Conservation (phyloP, 129 eudicot genomes). For the Gnaphalium uliginosum region DNA sequence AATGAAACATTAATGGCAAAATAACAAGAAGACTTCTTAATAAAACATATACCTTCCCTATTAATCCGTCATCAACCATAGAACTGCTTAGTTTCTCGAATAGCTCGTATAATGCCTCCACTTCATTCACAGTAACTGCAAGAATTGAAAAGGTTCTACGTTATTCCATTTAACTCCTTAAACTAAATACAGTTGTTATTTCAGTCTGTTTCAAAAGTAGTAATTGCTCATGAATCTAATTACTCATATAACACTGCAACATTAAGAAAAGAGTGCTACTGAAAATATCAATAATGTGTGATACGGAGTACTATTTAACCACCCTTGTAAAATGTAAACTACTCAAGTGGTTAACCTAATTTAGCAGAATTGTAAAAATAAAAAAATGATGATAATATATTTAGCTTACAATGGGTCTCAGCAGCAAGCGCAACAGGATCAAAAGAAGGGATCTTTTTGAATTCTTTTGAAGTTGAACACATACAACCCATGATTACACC, state of each 20-base stretch:
- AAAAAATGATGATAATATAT: constrained; percentile 2
- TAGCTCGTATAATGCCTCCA: constrained; percentile 48
- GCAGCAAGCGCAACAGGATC: constrained; percentile 37
- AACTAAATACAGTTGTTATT: neutral
- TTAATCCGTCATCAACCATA: constrained; percentile 50
- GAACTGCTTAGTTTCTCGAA: constrained; percentile 58
- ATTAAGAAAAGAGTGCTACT: constrained; percentile 3
- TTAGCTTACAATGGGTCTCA: constrained; percentile 39
- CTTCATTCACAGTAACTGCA: constrained; percentile 56
- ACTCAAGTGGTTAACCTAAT: constrained; percentile 2
- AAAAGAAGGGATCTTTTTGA: constrained; percentile 19
- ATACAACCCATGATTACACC: constrained; percentile 37
- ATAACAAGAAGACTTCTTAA: neutral
- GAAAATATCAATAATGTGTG: neutral
- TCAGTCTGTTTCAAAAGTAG: neutral
- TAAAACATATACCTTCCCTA: constrained; percentile 34
- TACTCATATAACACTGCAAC: neutral
- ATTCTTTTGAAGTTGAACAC: constrained; percentile 30
- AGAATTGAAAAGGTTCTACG: neutral
- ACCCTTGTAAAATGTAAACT: constrained; percentile 12
- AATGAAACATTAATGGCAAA: neutral
- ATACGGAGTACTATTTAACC: constrained; percentile 13
- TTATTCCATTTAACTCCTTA: neutral
- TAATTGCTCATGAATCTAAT: neutral
- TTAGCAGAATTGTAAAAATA: no score